Conservation (phyloP, 352 stramenopile genomes). For the Stramenopiles sp. region DNA sequence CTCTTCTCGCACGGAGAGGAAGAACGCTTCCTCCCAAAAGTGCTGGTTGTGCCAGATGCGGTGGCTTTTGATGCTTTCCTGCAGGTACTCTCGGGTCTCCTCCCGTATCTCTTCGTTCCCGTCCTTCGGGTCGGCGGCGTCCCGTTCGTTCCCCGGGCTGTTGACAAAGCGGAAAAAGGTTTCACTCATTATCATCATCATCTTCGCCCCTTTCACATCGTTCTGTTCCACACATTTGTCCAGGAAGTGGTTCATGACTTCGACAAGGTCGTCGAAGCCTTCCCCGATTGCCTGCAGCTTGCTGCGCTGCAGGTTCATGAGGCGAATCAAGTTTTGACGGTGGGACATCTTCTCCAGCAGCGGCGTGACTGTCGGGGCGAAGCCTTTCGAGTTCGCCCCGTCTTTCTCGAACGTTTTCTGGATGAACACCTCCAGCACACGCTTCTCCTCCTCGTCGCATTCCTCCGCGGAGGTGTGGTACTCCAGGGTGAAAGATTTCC, state of each 20-base stretch:
- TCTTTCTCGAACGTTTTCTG: not conserved
- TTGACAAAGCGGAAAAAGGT: not conserved
- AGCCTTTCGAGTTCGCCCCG: not conserved
- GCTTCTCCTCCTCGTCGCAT: not conserved
- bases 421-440: not conserved
- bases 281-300: not conserved
- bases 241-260: not conserved
- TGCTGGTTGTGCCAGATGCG: not conserved
- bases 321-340: not conserved
- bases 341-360: not conserved
- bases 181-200: constrained; percentile 4
- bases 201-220: constrained; percentile 1
- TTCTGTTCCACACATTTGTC: constrained; percentile 1
- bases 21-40: not conserved
- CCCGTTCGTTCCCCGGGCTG: not conserved
- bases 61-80: not conserved
- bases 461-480: not conserved
- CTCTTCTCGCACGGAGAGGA: not conserved
- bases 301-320: not conserved
- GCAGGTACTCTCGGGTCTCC: not conserved
- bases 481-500: not conserved
- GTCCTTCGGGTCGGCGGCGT: not conserved
- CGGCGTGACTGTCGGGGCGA: not conserved
- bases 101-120: too few relatives aligned
- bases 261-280: not conserved